These are phyloP conservation scores for Cochlearia excelsa DNA, from an alignment of 345 rosid genomes.

Conservation along the genomic window DNA sequence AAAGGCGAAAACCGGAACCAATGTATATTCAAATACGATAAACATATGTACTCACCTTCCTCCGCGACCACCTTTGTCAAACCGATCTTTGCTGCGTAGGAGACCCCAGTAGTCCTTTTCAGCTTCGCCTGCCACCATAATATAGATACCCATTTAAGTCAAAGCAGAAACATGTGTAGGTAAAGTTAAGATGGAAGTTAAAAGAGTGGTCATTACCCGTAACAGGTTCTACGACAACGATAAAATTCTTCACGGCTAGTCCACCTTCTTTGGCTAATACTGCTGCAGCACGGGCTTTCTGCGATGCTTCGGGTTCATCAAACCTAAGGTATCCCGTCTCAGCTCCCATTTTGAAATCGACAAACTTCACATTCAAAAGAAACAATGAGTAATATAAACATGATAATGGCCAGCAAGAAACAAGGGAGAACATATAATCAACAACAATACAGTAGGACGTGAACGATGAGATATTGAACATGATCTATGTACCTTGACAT, in stretches of 20 bases:
- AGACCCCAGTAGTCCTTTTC: slow-evolving; percentile 82
- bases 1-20: not conserved
- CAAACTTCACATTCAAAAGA: slow-evolving; percentile 45
- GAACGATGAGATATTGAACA: not conserved
- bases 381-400: not conserved
- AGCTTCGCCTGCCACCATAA: slow-evolving; percentile 55
- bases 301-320: slow-evolving; percentile 83
- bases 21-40: not conserved
- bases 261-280: slow-evolving; percentile 85
- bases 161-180: not conserved
- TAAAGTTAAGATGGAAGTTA: not conserved
- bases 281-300: slow-evolving; percentile 94
- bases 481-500: slow-evolving; percentile 60
- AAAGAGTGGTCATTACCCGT: slow-evolving; percentile 53
- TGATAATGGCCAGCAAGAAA: not conserved
- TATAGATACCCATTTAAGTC: not conserved
- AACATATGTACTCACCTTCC: slow-evolving; percentile 57
- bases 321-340: slow-evolving; percentile 73
- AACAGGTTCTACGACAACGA: slow-evolving; percentile 79
- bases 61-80: slow-evolving; percentile 58
- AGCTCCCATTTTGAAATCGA: slow-evolving; percentile 89
- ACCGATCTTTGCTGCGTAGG: slow-evolving; percentile 58
- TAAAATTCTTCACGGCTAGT: slow-evolving; percentile 64
- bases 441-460: not conserved
- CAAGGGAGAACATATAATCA: not conserved